phyloP scores from a whole-genome alignment of 805 yeast genomes.

The Wickerhamomyces bovis region DNA sequence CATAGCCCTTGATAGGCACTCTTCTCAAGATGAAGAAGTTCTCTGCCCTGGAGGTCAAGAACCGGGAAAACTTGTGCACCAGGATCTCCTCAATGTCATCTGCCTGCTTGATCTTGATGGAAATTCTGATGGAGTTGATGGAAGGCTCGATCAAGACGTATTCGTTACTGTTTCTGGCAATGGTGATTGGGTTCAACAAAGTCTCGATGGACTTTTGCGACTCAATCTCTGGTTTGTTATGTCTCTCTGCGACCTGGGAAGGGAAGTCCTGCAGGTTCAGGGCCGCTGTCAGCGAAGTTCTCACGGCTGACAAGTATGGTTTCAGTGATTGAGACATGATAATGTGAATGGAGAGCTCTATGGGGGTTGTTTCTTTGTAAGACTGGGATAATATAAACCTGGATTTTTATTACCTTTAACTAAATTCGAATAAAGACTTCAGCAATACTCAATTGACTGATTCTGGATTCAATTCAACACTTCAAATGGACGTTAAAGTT shows the following conservation, averaged over 20 bases:
- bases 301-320: constrained; percentile 91
- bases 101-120: constrained; percentile 91
- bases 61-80: constrained; percentile 91
- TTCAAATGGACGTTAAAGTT: no score
- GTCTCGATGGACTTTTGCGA: constrained; percentile 79
- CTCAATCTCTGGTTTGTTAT: constrained; percentile 95
- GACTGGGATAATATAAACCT: no score
- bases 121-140: constrained; percentile 85
- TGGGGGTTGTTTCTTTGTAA: no score
- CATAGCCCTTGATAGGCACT: constrained; percentile 84
- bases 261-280: constrained; percentile 89
- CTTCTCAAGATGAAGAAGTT: constrained; percentile 88
- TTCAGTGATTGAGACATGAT: constrained; percentile 87
- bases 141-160: constrained; percentile 89
- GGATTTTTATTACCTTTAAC: no score
- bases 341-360: no score
- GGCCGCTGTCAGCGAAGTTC: constrained; percentile 90
- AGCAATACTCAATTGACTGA: not conserved
- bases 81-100: constrained; percentile 94
- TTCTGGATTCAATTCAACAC: no score
- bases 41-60: constrained; percentile 93
- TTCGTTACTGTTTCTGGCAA: constrained; percentile 92
- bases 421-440: constrained; percentile 21
- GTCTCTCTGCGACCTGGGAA: constrained; percentile 93
- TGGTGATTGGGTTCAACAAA: constrained; percentile 79